Base-by-base conservation (phyloP, 164 flowering plant genomes). In the Liquidambar formosana region DNA sequence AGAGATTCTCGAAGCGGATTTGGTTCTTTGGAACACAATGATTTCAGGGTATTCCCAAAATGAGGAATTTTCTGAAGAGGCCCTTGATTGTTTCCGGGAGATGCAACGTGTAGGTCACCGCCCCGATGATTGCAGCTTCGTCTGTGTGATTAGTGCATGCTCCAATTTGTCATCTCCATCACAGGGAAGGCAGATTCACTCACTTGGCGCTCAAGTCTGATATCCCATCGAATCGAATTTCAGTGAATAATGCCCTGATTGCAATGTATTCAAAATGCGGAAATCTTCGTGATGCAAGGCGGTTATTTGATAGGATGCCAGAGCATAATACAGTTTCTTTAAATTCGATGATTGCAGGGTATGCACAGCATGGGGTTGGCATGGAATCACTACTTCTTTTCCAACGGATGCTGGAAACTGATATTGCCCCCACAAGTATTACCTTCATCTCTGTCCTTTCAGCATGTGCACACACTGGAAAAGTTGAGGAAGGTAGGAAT, bases 11-110 rank as follows among this genome's bases (percentile, higher is more conserved):
- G 73, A 54, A 18, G 92, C 86, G 5, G 98, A 94, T 77, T 80
- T 89, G 73, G 87, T 92, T 71, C 77, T 94, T 18, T 94, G 98
- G 97, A 94, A 94, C 77, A 90, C 98, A 12, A 90, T 92, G 93
- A 88, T 92, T 65, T 87, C 91, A 18, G 97, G 93, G 46, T 92
- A 85, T 66, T 86, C 96, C 9, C 88, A 76, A 52, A 73, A 78
- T 68, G 89, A 88, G 64, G 87, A 89, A 41, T 76, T 83, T 52
- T 80, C 88, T 1, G 91, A 82, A 66, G 88, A 82, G 41, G 90
- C 96, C 54, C 72, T 94, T 51, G 57, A 73, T 44, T 88, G 94
- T 77, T 92, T 94, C 54, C 75, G 80, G 58, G 61, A 75, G 54
- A 83, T 94, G 88, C 89, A 80, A 64, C 75, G 79, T 2, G 70